Percentiles rank a stretch among this genome's conserved stretches.
Conservation (phyloP, 352 stramenopile species). For the Pythium myriotylum region DNA sequence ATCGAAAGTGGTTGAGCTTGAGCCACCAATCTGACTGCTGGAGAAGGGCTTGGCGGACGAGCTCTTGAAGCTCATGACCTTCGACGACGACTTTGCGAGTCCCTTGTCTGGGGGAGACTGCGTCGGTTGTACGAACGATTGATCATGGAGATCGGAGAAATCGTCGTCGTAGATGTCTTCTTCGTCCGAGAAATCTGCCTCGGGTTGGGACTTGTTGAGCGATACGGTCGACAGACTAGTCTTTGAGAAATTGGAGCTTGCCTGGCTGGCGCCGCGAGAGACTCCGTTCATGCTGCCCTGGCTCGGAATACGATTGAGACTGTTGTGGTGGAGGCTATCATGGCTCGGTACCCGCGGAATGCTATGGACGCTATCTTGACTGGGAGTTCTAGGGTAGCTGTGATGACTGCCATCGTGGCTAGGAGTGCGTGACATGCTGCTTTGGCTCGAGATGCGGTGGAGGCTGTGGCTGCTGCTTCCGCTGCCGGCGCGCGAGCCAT, state of each 20-base stretch:
- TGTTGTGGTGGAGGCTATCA: conserved; percentile 8
- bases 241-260: conserved; percentile 15
- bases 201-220: conserved; percentile 24
- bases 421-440: conserved; percentile 14
- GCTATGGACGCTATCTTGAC: conserved; percentile 6
- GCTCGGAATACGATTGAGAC: conserved; percentile 9
- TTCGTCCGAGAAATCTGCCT: conserved; percentile 34
- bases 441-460: conserved; percentile 23
- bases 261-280: conserved; percentile 8
- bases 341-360: conserved; percentile 12
- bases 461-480: conserved; percentile 16
- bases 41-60: conserved; percentile 4
- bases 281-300: conserved; percentile 7
- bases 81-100: conserved; percentile 10
- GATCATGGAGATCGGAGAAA: conserved; percentile 18
- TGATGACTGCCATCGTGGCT: conserved; percentile 12
- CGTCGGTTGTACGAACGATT: conserved; percentile 14
- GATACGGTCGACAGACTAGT: conserved; percentile 15
- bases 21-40: conserved; percentile 9
- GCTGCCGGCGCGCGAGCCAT: conserved; percentile 3
- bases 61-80: conserved; percentile 25
- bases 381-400: conserved; percentile 18
- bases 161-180: conserved; percentile 29
- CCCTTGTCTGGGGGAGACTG: conserved; percentile 12
- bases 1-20: conserved; percentile 11